These are phyloP conservation scores for Neonectria hederae DNA, from an alignment of 2,329 filamentous ascomycete species.

Conservation along the genomic window DNA sequence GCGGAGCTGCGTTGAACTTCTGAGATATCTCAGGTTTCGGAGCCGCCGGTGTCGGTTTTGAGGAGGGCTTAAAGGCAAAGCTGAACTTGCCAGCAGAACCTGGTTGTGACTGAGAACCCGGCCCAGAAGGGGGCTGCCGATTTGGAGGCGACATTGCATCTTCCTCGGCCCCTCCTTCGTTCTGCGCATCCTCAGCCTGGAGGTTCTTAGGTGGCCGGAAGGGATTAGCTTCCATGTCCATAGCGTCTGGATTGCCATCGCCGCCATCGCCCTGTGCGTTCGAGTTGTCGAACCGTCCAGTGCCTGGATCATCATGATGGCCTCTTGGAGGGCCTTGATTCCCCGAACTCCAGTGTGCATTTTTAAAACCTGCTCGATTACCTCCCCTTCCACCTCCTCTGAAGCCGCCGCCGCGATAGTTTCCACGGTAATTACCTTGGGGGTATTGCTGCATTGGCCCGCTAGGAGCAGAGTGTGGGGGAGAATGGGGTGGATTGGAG, in stretches of 20 bases:
- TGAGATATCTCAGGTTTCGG: constrained; percentile 74
- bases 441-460: constrained; percentile 66
- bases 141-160: constrained; percentile 63
- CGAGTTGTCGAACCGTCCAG: constrained; percentile 31
- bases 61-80: constrained; percentile 87
- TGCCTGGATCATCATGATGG: constrained; percentile 34
- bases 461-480: constrained; percentile 65
- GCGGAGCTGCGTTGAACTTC: constrained; percentile 72
- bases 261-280: constrained; percentile 22
- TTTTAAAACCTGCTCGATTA: constrained; percentile 72
- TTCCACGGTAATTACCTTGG: constrained; percentile 55
- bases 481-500: constrained; percentile 56
- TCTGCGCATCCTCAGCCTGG: constrained; percentile 15
- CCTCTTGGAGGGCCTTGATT: constrained; percentile 37
- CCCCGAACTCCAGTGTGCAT: constrained; percentile 72
- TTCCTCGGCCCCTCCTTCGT: constrained; percentile 57
- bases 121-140: constrained; percentile 63
- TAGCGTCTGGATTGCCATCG: constrained; percentile 28
- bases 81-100: constrained; percentile 77
- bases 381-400: constrained; percentile 66
- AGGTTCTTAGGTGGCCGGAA: constrained; percentile 41
- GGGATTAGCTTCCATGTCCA: constrained; percentile 28
- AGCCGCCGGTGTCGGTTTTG: constrained; percentile 64
- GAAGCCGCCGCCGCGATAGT: constrained; percentile 64
- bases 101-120: constrained; percentile 59